Evolutionary conservation across 176 grass and related monocot species (phyloP).

Genomic region (Aegilops sharonensis): DNA sequence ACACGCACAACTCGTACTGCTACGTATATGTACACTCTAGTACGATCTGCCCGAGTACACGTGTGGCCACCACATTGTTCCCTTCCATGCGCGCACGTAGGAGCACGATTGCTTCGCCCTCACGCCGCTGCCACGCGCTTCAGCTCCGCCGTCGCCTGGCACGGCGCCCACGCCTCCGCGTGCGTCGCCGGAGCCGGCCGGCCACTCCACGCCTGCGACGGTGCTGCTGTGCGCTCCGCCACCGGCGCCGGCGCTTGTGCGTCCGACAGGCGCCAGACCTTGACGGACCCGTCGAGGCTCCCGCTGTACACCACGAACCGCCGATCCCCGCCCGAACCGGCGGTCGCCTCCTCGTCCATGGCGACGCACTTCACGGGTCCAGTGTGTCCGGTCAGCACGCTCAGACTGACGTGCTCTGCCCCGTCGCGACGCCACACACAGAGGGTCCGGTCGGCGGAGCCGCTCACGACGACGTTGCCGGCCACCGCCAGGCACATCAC

Average conservation of each 20-base stretch:
- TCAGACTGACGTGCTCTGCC: slow-evolving; percentile 9
- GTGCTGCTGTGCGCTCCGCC: not conserved
- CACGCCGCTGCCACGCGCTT: slow-evolving; percentile 23
- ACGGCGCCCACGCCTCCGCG: not conserved
- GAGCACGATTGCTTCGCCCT: not conserved
- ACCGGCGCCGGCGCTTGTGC: not conserved
- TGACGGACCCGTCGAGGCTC: slow-evolving; percentile 49
- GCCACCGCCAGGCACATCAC: slow-evolving; percentile 64
- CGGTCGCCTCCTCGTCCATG: slow-evolving; percentile 30
- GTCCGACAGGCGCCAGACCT: slow-evolving; percentile 1
- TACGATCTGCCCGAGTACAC: not conserved
- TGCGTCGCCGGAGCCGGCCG: not conserved
- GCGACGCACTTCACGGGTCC: slow-evolving; percentile 71
- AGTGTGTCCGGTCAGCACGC: slow-evolving; percentile 44
- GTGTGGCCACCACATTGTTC: slow-evolving; percentile 1
- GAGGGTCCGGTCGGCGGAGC: slow-evolving; percentile 59
- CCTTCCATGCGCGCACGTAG: not conserved
- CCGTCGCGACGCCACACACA: slow-evolving; percentile 54
- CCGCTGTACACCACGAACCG: slow-evolving; percentile 57
- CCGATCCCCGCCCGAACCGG: not conserved
- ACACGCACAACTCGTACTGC: not conserved
- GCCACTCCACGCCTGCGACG: not conserved
- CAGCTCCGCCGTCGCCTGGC: not conserved
- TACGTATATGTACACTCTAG: slow-evolving; percentile 10
- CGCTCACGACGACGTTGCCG: slow-evolving; percentile 52